Conservation (phyloP, 371 early-diverging fungal genomes). For the Rhizopus arrhizus region DNA sequence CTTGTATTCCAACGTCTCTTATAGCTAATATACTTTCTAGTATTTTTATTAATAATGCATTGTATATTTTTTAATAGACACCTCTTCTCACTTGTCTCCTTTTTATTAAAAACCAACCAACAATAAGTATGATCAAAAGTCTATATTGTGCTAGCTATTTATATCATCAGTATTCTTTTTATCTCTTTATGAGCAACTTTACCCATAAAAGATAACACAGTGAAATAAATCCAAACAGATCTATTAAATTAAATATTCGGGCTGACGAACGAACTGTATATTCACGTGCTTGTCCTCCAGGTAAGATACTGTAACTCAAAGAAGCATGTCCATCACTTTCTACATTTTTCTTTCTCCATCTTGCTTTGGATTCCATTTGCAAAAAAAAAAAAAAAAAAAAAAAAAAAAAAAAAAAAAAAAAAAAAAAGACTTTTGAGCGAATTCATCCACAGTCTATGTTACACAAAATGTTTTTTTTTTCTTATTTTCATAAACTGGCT, state of each 20-base stretch:
- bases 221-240: background rate
- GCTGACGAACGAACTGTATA: constrained; percentile 11
- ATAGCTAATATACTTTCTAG: constrained; percentile 67
- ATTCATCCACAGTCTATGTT: too few relatives aligned
- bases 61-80: background rate
- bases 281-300: constrained; percentile 19
- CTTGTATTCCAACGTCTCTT: constrained; percentile 71
- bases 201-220: background rate
- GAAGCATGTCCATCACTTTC: background rate
- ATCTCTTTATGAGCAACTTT: background rate
- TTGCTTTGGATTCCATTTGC: background rate
- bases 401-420: too few relatives aligned
- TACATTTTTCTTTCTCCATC: background rate
- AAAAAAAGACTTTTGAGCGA: too few relatives aligned
- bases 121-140: background rate
- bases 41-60: constrained; percentile 2
- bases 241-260: background rate
- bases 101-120: constrained; percentile 13
- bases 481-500: too few relatives aligned
- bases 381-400: too few relatives aligned
- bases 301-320: constrained; percentile 8
- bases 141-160: background rate
- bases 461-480: too few relatives aligned
- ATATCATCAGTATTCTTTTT: background rate
- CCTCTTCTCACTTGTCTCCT: constrained; percentile 9